These are phyloP conservation scores for Mucor circinelloides DNA, from an alignment of 371 early-diverging fungal species.

Conservation along the genomic window DNA sequence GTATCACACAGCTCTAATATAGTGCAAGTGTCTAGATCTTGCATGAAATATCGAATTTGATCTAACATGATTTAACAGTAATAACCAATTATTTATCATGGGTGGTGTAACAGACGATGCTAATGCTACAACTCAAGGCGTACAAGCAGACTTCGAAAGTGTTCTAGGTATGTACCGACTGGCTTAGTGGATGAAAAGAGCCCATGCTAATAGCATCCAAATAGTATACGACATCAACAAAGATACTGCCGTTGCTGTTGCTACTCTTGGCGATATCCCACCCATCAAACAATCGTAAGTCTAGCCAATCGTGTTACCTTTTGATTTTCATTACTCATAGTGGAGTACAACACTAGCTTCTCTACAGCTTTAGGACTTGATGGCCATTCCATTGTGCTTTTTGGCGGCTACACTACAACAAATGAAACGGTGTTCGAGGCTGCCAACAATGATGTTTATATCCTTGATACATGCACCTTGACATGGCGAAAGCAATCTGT, in stretches of 20 bases:
- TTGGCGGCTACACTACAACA: constrained; percentile 33
- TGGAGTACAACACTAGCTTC: constrained; percentile 12
- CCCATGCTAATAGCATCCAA: not conserved
- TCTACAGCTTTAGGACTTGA: constrained; percentile 42
- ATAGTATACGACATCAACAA: constrained; percentile 38
- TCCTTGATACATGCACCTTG: constrained; percentile 46
- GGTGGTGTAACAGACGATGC: constrained; percentile 31
- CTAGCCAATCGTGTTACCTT: not conserved
- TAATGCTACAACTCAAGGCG: not conserved
- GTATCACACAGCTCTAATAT: constrained; percentile 34
- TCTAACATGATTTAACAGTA: constrained; percentile 12
- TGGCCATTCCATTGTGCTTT: constrained; percentile 43
- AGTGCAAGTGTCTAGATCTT: constrained; percentile 21
- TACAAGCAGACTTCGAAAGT: constrained; percentile 40
- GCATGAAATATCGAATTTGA: not conserved
- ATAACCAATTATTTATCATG: constrained; percentile 42
- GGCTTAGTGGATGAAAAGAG: not conserved
- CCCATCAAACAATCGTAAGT: constrained; percentile 24
- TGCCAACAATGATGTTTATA: constrained; percentile 28
- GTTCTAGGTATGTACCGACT: constrained; percentile 32
- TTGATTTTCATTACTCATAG: not conserved
- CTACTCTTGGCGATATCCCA: constrained; percentile 46
- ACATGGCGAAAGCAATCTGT: constrained; percentile 36
- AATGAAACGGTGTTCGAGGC: not conserved
- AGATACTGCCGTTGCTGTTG: constrained; percentile 38